phyloP scores from a whole-genome alignment of 345 rosid genomes.

The Eucalyptus leucophloia region DNA sequence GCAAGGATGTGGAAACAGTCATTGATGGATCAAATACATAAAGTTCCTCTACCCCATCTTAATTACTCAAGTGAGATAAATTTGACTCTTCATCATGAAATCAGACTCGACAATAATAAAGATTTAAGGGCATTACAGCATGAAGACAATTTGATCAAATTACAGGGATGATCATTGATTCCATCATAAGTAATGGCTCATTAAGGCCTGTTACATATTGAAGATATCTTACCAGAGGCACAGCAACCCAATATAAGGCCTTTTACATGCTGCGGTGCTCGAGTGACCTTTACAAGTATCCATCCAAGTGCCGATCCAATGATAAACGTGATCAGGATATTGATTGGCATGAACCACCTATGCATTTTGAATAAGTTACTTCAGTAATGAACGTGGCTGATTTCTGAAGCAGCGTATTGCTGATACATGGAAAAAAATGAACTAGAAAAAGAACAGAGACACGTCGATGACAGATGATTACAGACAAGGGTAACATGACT shows the following conservation, averaged over 20 bases:
- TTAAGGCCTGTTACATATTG: not conserved
- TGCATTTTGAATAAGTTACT: not conserved
- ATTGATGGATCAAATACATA: not conserved
- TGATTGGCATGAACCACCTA: slow-evolving; percentile 60
- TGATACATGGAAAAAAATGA: not conserved
- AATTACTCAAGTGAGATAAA: not conserved
- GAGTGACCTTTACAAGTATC: slow-evolving; percentile 21
- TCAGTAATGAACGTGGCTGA: not conserved
- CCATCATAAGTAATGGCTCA: not conserved
- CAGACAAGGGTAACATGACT: not conserved
- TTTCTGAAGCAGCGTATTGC: not conserved
- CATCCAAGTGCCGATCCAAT: slow-evolving; percentile 38
- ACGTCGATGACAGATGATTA: not conserved
- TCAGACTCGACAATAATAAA: not conserved
- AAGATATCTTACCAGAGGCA: slow-evolving; percentile 19
- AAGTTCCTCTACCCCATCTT: not conserved
- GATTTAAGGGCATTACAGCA: not conserved
- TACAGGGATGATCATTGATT: not conserved
- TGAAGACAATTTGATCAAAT: not conserved
- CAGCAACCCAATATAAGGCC: slow-evolving; percentile 48
- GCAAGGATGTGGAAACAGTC: not conserved
- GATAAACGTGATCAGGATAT: slow-evolving; percentile 18
- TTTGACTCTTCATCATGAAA: not conserved
- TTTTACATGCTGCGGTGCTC: slow-evolving; percentile 26
- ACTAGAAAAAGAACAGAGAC: not conserved